Evolutionary conservation across 352 stramenopile species (phyloP), one percentile per base, ranked within the genome.

Genomic region (Globisporangium sylvaticum): DNA sequence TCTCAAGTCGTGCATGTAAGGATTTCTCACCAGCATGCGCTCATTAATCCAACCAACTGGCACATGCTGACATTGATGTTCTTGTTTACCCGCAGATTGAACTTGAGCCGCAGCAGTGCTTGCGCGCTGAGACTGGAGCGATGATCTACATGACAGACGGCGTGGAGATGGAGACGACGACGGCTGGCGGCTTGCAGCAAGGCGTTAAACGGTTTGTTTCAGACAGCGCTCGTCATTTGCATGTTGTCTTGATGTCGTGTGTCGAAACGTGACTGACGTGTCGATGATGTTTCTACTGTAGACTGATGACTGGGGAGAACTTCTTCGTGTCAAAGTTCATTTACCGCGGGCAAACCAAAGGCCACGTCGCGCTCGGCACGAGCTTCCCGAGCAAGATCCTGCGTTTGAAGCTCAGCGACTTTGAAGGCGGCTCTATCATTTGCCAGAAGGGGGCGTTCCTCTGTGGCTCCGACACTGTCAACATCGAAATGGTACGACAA

Each of bases 111-210:
- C 87, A 96, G 42, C 91, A 98, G 76, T 91, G 94, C 29, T 73
- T 98, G 37, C 82, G 95, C 34, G 93, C 94, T 6, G 94, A 98
- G 73, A 96, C 82, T 15, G 94, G 94, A 7, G 89, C 94, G 18
- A 97, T 98, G 88, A 90, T 98, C 54, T 98, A 98, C 78, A 98
- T 98, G 94, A 98, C 92, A 7, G 81, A 98, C 37, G 90, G 90
- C 31, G 83, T 98, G 7, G 78, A 91, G 32, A 97, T 98, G 86
- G 83, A 97, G 53, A 97, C 90, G 34, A 94, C 81, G 0, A 97
- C 89, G 8, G 92, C 90, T n/a, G 94, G 90, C n/a, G 95, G 92
- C 3, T 75, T 97, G 34, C 85, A 90, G 8, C 76, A 93, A 67
- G 92, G 89, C 25, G 79, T 97, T 58, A 88, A 94, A 71, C 72